Evolutionary conservation across 2,329 filamentous ascomycete species (phyloP), one percentile per base, ranked within the genome.

Genomic region (Pleoardoris graminearum): DNA sequence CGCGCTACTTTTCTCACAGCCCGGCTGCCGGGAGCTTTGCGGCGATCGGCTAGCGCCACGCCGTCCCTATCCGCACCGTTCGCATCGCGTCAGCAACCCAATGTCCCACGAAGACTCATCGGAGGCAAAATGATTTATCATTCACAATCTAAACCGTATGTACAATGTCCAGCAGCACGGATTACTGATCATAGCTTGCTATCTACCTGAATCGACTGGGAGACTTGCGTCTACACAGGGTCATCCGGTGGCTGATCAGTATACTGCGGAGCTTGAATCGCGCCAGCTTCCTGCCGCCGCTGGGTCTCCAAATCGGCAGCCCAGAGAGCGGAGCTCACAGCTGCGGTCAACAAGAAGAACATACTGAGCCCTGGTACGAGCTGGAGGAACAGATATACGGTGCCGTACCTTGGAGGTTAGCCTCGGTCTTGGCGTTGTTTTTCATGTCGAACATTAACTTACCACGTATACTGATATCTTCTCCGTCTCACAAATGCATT

Each of bases 281-380:
- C 47, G 21, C 50, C 58, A 33, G 58, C 62, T 41, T 69, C 69
- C 38, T 61, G 58, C 48, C 67, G 61, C 22, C 66, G 59, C 47
- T 58, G 37, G 2, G 42, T 62, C 73, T 97, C 92, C 45, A 97
- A 76, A 59, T 87, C 85, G 1, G 86, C 86, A 1, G 86, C 90
- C 92, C 93, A 97, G 30, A 97, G 77, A 1, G 91, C 93, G 37
- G 90, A 87, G 2, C 93, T 94, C 17, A 86, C 85, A 1, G 92
- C 88, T 3, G 89, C 91, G 0, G 93, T 97, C 60, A 99, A 76
- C 33, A 97, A 80, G 71, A 97, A 97, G 69, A 97, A 86, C 81
- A 99, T 95, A n/a, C 89, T 95, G 43, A 97, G 75, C 11, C 93
- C 81, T 1, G 94, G 94, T 7, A 97, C 81, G n/a, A 97, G 81